Base-by-base conservation (phyloP, 2,329 filamentous ascomycete species). In the Lasiodiplodia hormozganensis region DNA sequence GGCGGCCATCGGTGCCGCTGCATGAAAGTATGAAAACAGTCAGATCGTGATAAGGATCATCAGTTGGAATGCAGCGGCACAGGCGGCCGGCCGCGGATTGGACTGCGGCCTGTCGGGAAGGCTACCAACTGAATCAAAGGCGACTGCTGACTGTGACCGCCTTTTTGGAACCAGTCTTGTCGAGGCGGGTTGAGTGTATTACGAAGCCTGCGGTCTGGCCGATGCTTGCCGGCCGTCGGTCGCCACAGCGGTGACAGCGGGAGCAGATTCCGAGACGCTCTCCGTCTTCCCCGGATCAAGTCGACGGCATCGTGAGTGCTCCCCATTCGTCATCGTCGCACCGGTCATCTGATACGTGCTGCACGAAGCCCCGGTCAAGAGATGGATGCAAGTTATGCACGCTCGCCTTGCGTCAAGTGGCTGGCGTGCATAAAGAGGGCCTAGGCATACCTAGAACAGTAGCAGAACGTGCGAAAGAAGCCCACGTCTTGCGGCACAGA, bases 11-110 rank as follows among this genome's bases (percentile, higher is more conserved):
- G 23, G 58, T 51, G 58, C 58, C 40, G 58, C 43, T 62, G 58
- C 58, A 62, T 31, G 60, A 38, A 28, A 16, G 47, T 28, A 51
- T 52, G 28, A 52, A 49, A 64, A 18, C 58, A 64, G 47, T 47
- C n/a, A 14, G 47, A 64, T 64, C 60, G 40, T 64, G 60, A 49
- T 52, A 52, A 52, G 18, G 47, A 52, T 64, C 47, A 31, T 28
- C 31, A 14, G 31, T n/a, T 49, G 21, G 31, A 64, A 47, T 23
- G 58, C 58, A n/a, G 14, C 43, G 58, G 47, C 21, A n/a, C n/a
- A 25, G 31, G 60, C 60, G n/a, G 60, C 47, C 47, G 28, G 47
- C 12, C 43, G 28, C 11, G 47, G 43, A 40, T 38, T 64, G 31
- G 47, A 64, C 28, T 34, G 21, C 12, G 43, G 47, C 43, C 21